These are phyloP conservation scores for Pholiota conissans DNA, from an alignment of 768 basidiomycete genomes.

Conservation along the genomic window DNA sequence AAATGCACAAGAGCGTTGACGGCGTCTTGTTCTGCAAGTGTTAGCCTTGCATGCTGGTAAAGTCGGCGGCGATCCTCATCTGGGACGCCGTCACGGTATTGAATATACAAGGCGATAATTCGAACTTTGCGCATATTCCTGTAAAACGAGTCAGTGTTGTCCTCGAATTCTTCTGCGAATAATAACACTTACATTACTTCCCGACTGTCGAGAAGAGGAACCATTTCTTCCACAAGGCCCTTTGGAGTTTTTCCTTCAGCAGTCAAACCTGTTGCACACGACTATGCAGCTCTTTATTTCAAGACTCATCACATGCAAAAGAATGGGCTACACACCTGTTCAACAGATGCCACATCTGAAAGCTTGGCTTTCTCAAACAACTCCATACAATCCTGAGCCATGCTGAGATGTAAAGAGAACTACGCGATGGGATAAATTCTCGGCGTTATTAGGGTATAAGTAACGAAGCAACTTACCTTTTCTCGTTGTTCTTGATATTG, in stretches of 20 bases:
- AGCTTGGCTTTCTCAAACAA: constrained; percentile 90
- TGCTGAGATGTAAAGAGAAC: constrained; percentile 95
- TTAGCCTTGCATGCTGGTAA: constrained; percentile 92
- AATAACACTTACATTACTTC: constrained; percentile 66
- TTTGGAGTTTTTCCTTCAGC: constrained; percentile 95
- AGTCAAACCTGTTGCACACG: constrained; percentile 91
- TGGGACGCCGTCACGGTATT: constrained; percentile 95
- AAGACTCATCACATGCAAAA: constrained; percentile 17
- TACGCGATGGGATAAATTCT: constrained; percentile 30
- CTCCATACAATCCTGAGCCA: constrained; percentile 97
- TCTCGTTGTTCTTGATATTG: constrained; percentile 96
- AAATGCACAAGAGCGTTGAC: constrained; percentile 83
- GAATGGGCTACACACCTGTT: constrained; percentile 58
- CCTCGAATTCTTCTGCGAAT: neutral
- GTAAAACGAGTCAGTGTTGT: constrained; percentile 7
- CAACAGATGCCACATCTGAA: constrained; percentile 79
- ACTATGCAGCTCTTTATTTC: constrained; percentile 42
- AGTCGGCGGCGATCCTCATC: constrained; percentile 94
- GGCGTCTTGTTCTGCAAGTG: constrained; percentile 89
- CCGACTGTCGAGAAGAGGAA: constrained; percentile 87
- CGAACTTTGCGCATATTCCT: constrained; percentile 94
- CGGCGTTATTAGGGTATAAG: neutral
- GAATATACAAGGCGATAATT: constrained; percentile 93
- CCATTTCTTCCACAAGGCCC: constrained; percentile 96
- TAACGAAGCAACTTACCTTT: constrained; percentile 52